A percentile compares a stretch with the other conserved stretches of the same genome.
Conservation (phyloP, 345 rosid genomes). For the Eucalyptus virginea region DNA sequence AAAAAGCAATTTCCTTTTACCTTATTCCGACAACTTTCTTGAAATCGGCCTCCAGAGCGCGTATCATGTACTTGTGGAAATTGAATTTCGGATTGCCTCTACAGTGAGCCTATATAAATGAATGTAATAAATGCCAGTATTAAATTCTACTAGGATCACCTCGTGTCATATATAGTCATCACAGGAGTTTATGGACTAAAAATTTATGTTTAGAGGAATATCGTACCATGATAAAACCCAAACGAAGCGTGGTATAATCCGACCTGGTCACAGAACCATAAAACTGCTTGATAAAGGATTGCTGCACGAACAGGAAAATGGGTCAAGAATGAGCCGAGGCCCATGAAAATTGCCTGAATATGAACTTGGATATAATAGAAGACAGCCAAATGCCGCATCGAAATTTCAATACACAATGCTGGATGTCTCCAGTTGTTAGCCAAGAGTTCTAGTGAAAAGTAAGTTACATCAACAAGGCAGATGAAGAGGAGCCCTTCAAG, state of each 20-base stretch:
- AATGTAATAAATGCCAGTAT: background rate
- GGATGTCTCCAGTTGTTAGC: background rate
- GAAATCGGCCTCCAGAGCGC: constrained; percentile 90
- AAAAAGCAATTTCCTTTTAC: constrained; percentile 3
- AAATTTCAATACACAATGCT: background rate
- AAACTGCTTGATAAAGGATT: constrained; percentile 83
- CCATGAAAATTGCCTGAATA: background rate
- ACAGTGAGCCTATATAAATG: constrained; percentile 58
- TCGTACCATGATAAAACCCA: constrained; percentile 75
- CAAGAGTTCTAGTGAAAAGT: background rate
- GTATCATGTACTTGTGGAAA: constrained; percentile 76
- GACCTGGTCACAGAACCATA: constrained; percentile 61
- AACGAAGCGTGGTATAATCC: constrained; percentile 68
- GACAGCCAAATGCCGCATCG: background rate
- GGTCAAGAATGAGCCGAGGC: background rate
- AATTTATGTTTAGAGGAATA: background rate
- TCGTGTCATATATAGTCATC: background rate
- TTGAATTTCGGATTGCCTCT: constrained; percentile 59
- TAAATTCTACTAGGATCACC: background rate
- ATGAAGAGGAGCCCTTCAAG: background rate
- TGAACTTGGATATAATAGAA: background rate
- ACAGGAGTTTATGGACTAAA: background rate
- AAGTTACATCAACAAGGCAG: background rate
- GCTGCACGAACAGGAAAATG: constrained; percentile 20
- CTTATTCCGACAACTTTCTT: constrained; percentile 94